Evolutionary conservation across 257 asterid species (phyloP), one percentile per base, ranked within the genome.

Genomic region (Solanum appendiculatum): DNA sequence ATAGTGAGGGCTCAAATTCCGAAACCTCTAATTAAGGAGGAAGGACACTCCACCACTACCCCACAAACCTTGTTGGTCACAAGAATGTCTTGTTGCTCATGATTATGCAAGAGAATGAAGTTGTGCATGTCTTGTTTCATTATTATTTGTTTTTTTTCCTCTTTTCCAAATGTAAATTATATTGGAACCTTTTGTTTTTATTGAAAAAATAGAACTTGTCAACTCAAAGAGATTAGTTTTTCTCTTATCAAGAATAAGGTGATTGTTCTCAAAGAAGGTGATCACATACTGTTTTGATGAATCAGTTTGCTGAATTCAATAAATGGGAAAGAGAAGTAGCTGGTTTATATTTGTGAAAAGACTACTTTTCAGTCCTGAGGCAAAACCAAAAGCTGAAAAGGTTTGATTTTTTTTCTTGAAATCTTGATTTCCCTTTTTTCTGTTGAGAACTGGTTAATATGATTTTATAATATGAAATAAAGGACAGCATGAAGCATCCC

Each of bases 271-370:
- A 5, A 29, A 75, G 63, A 39, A 36, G 25, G 66, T 46, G 63
- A 44, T 64, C 42, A 37, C 40, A 29, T 80, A 40, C 27, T 80
- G 64, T 48, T 36, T 44, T 44, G 51, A 7, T 84, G 66, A 88
- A 86, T 75, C 60, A 85, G 72, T 13, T 69, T 85, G 73, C 83
- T 85, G 86, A 90, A 85, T 23, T 83, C 34, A 42, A 64, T 40
- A 86, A 73, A 95, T 96, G 98, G 97, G 95, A 81, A 95, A 90
- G 96, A 95, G 91, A 87, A 92, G 91, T 84, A 83, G 96, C 56
- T 94, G 98, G 97, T 91, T 96, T 86, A 89, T 91, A 87, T 94
- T 87, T 91, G 95, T 93, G 91, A 96, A 92, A 78, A 92, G 93
- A 88, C 87, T 96, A 88, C 88, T 96, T 58, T 93, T 96, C 91